Evolutionary conservation across 2,329 filamentous ascomycete species (phyloP).

Genomic region (Scolecobasidium constrictum): DNA sequence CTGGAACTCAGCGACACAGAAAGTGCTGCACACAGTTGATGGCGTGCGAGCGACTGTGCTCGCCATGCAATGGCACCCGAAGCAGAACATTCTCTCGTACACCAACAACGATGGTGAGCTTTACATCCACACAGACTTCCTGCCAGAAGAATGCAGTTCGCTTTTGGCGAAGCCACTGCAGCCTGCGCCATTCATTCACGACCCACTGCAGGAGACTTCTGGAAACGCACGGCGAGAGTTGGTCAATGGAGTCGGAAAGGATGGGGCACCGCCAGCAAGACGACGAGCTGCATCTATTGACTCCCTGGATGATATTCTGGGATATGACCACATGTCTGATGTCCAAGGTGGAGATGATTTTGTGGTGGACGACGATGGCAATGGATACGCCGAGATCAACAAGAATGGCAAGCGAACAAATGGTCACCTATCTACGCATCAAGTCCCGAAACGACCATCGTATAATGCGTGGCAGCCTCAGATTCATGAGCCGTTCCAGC

Average conservation of each 20-base stretch:
- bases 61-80: constrained; percentile 83
- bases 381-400: constrained; percentile 64
- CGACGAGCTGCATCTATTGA: constrained; percentile 54
- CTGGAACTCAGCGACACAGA: constrained; percentile 87
- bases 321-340: constrained; percentile 43
- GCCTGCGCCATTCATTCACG: constrained; percentile 76
- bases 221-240: constrained; percentile 50
- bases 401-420: constrained; percentile 51
- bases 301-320: constrained; percentile 74
- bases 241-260: constrained; percentile 42
- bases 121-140: constrained; percentile 70
- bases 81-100: constrained; percentile 78
- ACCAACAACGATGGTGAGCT: constrained; percentile 88
- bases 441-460: constrained; percentile 1
- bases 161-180: constrained; percentile 48
- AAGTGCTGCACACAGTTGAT: constrained; percentile 63
- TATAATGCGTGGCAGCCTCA: constrained; percentile 44
- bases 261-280: constrained; percentile 38
- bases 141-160: constrained; percentile 37
- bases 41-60: constrained; percentile 56
- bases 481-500: constrained; percentile 79
- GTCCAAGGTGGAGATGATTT: constrained; percentile 60
- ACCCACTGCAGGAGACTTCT: constrained; percentile 59
- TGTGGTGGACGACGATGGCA: constrained; percentile 89
- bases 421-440: constrained; percentile 32